A percentile compares a stretch with the other conserved stretches of the same genome.
Conservation (phyloP, 768 basidiomycete genomes). For the Mycena rebaudengoi region DNA sequence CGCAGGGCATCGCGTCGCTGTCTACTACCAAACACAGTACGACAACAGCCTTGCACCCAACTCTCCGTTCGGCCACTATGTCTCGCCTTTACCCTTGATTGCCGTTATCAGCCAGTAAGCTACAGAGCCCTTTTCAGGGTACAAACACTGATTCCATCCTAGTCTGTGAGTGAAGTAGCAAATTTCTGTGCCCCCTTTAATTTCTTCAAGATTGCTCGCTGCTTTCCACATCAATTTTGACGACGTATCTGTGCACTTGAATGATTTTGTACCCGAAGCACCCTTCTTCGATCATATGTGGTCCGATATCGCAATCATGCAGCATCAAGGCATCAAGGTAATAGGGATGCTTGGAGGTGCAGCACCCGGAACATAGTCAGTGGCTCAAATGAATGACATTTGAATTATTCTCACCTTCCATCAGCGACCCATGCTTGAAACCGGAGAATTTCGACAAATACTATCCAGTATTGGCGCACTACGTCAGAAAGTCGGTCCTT, state of each 20-base stretch:
- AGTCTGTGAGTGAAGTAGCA: too few species aligned
- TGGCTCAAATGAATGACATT: too few species aligned
- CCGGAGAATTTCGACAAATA: conserved; percentile 29
- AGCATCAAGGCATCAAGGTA: conserved; percentile 32
- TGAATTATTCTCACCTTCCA: too few species aligned
- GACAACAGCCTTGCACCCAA: conserved; percentile 21
- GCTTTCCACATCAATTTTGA: conserved; percentile 36
- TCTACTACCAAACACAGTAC: conserved; percentile 37
- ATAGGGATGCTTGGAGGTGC: conserved; percentile 37
- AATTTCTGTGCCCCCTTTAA: too few species aligned
- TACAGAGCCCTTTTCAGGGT: background rate
- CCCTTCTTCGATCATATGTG: conserved; percentile 32
- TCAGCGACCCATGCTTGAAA: conserved; percentile 27
- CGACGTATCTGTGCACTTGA: conserved; percentile 31
- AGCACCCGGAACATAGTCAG: conserved; percentile 34
- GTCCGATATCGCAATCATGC: conserved; percentile 31
- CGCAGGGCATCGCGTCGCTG: conserved; percentile 29
- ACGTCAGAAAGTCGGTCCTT: conserved; percentile 2
- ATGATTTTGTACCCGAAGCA: conserved; percentile 29
- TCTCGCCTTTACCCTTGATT: conserved; percentile 32
- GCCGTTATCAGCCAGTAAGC: conserved; percentile 29
- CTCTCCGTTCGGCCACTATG: conserved; percentile 28
- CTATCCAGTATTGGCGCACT: conserved; percentile 26
- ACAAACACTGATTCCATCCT: too few species aligned
- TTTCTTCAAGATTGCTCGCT: too few species aligned